Conservation (phyloP, 176 grass and related monocot species). For the Lolium multiflorum region DNA sequence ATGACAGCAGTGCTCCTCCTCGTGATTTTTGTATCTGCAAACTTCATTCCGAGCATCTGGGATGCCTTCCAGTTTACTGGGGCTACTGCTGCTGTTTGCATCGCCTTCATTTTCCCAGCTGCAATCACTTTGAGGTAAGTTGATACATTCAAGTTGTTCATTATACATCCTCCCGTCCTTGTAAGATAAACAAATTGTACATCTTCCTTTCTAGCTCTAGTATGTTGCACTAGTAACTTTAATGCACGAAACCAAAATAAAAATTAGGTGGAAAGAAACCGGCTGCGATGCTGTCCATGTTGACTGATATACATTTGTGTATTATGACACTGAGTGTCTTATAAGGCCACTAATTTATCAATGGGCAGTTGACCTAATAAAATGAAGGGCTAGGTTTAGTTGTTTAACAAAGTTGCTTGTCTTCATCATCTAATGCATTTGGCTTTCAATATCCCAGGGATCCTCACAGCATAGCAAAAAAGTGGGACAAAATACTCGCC, state of each 20-base stretch:
- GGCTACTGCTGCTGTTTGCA: slow-evolving; percentile 96
- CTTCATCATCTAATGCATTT: slow-evolving; percentile 7
- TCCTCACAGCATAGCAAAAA: slow-evolving; percentile 66
- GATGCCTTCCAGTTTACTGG: slow-evolving; percentile 97
- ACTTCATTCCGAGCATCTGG: slow-evolving; percentile 99
- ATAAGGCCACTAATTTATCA: neutral
- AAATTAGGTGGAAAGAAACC: neutral
- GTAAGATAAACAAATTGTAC: neutral
- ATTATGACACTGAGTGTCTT: neutral
- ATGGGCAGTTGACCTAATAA: neutral
- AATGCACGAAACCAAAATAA: neutral
- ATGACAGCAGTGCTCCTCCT: slow-evolving; percentile 67
- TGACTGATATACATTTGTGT: neutral
- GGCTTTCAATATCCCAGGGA: slow-evolving; percentile 60
- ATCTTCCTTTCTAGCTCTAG: neutral
- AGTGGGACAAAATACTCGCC: slow-evolving; percentile 70
- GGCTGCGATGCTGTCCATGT: neutral
- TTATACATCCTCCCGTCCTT: neutral
- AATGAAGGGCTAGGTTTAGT: neutral
- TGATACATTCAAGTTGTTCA: neutral
- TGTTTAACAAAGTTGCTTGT: neutral
- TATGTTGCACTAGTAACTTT: neutral
- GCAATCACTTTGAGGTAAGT: slow-evolving; percentile 84
- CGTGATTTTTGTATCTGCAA: slow-evolving; percentile 79
- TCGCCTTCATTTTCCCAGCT: slow-evolving; percentile 94